Evolutionary conservation across 192 early-diverging fungal species (phyloP).

Genomic region (Phycomyces nitens): DNA sequence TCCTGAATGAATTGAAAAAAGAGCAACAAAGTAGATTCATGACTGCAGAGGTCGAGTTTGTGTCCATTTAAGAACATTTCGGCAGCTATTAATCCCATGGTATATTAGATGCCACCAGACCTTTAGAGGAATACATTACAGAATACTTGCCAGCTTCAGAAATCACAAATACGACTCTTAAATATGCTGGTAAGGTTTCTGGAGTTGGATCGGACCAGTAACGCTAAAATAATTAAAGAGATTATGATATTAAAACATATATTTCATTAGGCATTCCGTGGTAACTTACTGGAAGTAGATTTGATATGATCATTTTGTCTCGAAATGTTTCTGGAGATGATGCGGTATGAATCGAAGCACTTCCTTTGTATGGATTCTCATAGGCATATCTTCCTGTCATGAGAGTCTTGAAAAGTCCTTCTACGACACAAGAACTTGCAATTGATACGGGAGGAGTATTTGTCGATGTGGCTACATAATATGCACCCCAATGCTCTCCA

Average conservation of each 20-base stretch:
- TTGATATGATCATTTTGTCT: constrained; percentile 10
- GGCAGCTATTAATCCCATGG: constrained; percentile 2
- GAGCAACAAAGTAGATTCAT: not conserved
- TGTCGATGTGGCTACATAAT: not conserved
- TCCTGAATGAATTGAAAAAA: constrained; percentile 2
- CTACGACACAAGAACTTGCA: constrained; percentile 17
- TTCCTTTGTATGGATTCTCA: constrained; percentile 9
- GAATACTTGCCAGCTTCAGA: constrained; percentile 12
- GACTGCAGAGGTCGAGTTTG: not conserved
- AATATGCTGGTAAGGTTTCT: constrained; percentile 1
- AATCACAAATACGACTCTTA: constrained; percentile 8
- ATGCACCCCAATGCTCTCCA: constrained; percentile 13
- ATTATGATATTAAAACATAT: not conserved
- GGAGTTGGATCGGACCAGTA: constrained; percentile 13
- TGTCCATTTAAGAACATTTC: constrained; percentile 18
- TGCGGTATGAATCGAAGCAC: too few relatives aligned
- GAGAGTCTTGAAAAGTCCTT: constrained; percentile 19
- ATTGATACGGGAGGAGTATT: not conserved
- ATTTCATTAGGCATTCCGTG: not conserved
- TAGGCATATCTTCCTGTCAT: not conserved
- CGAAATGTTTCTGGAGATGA: not conserved
- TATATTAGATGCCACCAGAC: not conserved
- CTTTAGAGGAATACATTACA: not conserved
- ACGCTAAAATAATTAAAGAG: constrained; percentile 10
- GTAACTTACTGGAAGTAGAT: constrained; percentile 9